Conservation (phyloP, 202 grass and related monocot genomes). For the Tripidium arundinaceum region DNA sequence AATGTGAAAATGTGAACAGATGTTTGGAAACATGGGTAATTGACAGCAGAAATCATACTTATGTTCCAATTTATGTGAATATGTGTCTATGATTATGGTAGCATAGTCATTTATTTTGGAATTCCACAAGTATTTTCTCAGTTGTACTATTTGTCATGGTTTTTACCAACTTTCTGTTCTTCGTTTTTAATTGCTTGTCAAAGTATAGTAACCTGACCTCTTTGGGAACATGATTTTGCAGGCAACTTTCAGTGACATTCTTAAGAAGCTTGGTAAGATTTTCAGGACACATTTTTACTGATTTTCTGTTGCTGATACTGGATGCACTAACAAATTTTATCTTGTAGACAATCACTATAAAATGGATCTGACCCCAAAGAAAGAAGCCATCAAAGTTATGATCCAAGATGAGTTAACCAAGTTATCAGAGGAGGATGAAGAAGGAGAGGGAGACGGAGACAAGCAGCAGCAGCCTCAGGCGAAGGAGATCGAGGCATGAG, state of each 20-base stretch:
- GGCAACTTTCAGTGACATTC: slow-evolving; percentile 97
- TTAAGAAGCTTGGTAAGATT: slow-evolving; percentile 88
- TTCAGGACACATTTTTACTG: too few species aligned
- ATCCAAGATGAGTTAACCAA: too few species aligned
- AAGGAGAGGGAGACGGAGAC: too few species aligned
- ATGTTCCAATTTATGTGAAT: not conserved
- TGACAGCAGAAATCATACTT: not conserved
- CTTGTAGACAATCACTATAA: too few species aligned
- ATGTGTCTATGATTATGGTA: not conserved
- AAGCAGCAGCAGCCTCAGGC: slow-evolving; percentile 27
- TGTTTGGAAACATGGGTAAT: not conserved
- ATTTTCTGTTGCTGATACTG: too few species aligned
- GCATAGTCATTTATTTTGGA: not conserved
- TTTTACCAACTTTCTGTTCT: not conserved
- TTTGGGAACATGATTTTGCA: slow-evolving; percentile 51
- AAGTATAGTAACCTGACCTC: slow-evolving; percentile 17
- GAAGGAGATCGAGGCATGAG: slow-evolving; percentile 40
- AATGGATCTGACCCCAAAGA: too few species aligned
- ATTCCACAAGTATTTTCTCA: not conserved
- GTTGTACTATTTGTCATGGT: not conserved
- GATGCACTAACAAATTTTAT: too few species aligned
- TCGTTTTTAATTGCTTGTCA: not conserved
- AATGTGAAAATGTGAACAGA: not conserved
- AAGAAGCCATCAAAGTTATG: too few species aligned
- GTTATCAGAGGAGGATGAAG: too few species aligned